Evolutionary conservation across 805 yeast species (phyloP).

Genomic region (Wickerhamomyces bisporus): DNA sequence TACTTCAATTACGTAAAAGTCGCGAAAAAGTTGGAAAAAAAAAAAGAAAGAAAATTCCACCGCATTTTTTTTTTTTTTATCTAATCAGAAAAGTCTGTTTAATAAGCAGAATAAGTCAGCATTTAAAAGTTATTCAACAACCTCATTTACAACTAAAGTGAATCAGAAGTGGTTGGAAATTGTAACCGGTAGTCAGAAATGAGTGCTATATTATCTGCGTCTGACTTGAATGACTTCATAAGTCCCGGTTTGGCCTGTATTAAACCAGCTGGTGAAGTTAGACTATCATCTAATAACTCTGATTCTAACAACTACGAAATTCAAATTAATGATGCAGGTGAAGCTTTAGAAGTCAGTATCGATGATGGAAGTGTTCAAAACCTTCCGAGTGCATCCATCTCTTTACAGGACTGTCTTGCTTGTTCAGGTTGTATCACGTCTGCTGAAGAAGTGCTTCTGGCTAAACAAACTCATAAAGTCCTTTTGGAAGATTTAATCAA

Average conservation of each 20-base stretch:
- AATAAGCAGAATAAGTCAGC: too few relatives aligned
- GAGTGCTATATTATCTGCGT: slow-evolving; percentile 87
- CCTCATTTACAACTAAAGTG: too few relatives aligned
- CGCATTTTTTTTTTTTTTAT: too few relatives aligned
- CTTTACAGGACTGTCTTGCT: slow-evolving; percentile 89
- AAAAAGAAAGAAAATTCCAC: too few relatives aligned
- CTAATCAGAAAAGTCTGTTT: too few relatives aligned
- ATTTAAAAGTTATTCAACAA: too few relatives aligned
- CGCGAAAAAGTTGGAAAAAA: too few relatives aligned
- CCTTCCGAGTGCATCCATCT: slow-evolving; percentile 78
- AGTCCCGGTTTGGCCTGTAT: slow-evolving; percentile 93
- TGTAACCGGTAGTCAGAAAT: too few relatives aligned
- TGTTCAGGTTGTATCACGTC: slow-evolving; percentile 97
- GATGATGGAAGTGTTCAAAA: slow-evolving; percentile 41
- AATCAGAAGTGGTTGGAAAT: too few relatives aligned
- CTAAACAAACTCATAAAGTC: slow-evolving; percentile 85
- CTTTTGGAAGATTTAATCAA: slow-evolving; percentile 53
- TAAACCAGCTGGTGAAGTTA: slow-evolving; percentile 63
- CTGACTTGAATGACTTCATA: slow-evolving; percentile 90
- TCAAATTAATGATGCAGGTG: slow-evolving; percentile 52
- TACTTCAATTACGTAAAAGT: too few relatives aligned
- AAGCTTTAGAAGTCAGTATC: slow-evolving; percentile 63
- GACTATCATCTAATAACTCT: slow-evolving; percentile 17
- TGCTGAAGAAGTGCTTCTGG: slow-evolving; percentile 90
- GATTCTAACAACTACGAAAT: slow-evolving; percentile 39